Evolutionary conservation across 2,329 filamentous ascomycete genomes (phyloP), one percentile per base, ranked within the genome.

Genomic region (Chaetomium globosum): DNA sequence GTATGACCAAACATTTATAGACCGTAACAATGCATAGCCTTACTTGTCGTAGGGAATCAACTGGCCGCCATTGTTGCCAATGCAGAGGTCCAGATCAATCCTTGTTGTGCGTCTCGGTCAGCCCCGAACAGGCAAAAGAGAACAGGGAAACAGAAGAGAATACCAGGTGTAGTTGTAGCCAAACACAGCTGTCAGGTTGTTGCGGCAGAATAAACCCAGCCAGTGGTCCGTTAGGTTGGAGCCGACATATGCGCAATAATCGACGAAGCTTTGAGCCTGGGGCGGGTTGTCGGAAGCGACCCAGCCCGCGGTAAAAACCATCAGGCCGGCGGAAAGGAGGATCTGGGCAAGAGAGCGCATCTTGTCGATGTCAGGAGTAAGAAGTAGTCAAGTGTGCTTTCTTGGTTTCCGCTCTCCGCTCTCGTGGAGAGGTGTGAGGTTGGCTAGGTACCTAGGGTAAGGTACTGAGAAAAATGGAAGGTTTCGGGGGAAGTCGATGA

Each of bases 101-200:
- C 78, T 79, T 79, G 31, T 26, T 13, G 4, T 26, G 31, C 36
- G 28, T 12, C 19, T 26, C 4, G 13, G 39, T 31, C 16, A 59
- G 28, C n/a, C 4, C 9, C 26, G 4, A 5, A 19, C 10, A 21
- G 6, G 39, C 13, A 23, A 10, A 43, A 5, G 1, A 7, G 21
- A 39, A 9, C 3, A 16, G 12, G 4, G 21, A 6, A 12, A 46
- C 13, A 56, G 12, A 31, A 10, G 16, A 43, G 36, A 13, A 68
- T 70, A 78, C 78, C 75, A 78, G 13, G 77, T 75, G 76, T 78
- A 80, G 60, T 78, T 77, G 69, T 79, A 80, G 26, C 71, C 74
- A 63, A 72, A 79, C 6, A 71, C 51, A 1, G 66, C 71, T 66
- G 71, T 73, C 67, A 79, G 68, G 52, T 77, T 67, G 59, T 78